Evolutionary conservation across 1,284 basidiomycete genomes (phyloP).

Genomic region (Meripilus lineatus): DNA sequence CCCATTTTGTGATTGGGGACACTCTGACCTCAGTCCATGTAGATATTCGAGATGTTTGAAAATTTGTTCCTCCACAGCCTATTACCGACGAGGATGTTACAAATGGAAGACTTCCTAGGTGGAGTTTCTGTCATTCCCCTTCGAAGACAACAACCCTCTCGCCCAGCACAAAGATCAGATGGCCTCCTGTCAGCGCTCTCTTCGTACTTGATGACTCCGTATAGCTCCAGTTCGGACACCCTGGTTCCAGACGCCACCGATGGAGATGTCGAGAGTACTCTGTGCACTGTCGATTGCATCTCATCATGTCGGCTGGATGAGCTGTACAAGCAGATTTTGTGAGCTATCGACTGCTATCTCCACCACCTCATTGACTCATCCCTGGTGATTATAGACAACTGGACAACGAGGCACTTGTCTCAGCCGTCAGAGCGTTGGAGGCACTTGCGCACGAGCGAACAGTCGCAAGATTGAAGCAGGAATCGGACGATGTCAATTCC

Average conservation of each 20-base stretch:
- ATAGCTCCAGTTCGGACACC: constrained; percentile 66
- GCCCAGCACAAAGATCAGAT: constrained; percentile 65
- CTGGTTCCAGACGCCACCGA: constrained; percentile 81
- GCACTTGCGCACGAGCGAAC: constrained; percentile 85
- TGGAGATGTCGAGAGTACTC: constrained; percentile 88
- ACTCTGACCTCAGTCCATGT: constrained; percentile 5
- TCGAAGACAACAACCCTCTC: constrained; percentile 67
- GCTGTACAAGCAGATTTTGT: constrained; percentile 91
- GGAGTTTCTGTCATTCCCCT: constrained; percentile 87
- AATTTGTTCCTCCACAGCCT: constrained; percentile 94
- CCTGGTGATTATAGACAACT: constrained; percentile 54
- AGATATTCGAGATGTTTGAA: constrained; percentile 99
- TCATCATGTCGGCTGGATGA: constrained; percentile 92
- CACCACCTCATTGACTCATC: neutral
- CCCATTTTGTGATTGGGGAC: neutral
- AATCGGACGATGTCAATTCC: constrained; percentile 47
- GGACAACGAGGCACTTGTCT: constrained; percentile 72
- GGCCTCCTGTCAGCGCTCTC: constrained; percentile 93
- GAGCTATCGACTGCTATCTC: constrained; percentile 23
- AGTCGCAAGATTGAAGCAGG: constrained; percentile 67
- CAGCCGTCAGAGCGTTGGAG: constrained; percentile 84
- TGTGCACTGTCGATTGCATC: constrained; percentile 95
- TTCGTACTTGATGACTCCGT: constrained; percentile 96
- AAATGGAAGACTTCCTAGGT: constrained; percentile 95
- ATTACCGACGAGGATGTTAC: constrained; percentile 83